Conservation (phyloP, 768 basidiomycete species). For the Leccinum barrowsii region DNA sequence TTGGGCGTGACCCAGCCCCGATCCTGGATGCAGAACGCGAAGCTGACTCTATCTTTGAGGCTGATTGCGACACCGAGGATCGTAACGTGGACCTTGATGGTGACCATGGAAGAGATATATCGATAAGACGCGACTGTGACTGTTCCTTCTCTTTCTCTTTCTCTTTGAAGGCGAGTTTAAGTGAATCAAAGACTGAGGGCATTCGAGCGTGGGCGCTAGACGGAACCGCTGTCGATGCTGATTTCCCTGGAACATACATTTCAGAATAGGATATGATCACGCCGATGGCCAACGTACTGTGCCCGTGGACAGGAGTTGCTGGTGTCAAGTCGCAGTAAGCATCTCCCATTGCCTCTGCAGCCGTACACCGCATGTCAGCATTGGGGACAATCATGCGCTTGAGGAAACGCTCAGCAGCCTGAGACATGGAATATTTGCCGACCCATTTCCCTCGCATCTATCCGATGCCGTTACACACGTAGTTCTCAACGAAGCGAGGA, state of each 20-base stretch:
- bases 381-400: slow-evolving; percentile 79
- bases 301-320: slow-evolving; percentile 28
- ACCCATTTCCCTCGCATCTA: slow-evolving; percentile 84
- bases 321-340: slow-evolving; percentile 54
- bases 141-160: slow-evolving; percentile 30
- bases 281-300: slow-evolving; percentile 40
- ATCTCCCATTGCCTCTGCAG: slow-evolving; percentile 61
- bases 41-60: slow-evolving; percentile 12
- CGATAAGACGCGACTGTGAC: slow-evolving; percentile 28
- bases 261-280: background rate
- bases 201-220: slow-evolving; percentile 12
- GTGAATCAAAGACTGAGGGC: slow-evolving; percentile 20
- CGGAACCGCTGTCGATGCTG: slow-evolving; percentile 23
- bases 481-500: background rate
- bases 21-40: slow-evolving; percentile 20
- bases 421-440: slow-evolving; percentile 61
- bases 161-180: slow-evolving; percentile 18
- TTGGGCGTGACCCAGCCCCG: slow-evolving; percentile 12
- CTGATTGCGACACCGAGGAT: slow-evolving; percentile 13
- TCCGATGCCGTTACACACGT: background rate
- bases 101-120: slow-evolving; percentile 36
- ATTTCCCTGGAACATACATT: slow-evolving; percentile 29
- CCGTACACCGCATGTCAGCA: slow-evolving; percentile 75
- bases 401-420: slow-evolving; percentile 60
- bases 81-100: slow-evolving; percentile 14